Percentiles rank a stretch among this genome's conserved stretches.
Evolutionary conservation across 2,329 filamentous ascomycete genomes (phyloP).

Genomic region (Leptosphaerulina australis): DNA sequence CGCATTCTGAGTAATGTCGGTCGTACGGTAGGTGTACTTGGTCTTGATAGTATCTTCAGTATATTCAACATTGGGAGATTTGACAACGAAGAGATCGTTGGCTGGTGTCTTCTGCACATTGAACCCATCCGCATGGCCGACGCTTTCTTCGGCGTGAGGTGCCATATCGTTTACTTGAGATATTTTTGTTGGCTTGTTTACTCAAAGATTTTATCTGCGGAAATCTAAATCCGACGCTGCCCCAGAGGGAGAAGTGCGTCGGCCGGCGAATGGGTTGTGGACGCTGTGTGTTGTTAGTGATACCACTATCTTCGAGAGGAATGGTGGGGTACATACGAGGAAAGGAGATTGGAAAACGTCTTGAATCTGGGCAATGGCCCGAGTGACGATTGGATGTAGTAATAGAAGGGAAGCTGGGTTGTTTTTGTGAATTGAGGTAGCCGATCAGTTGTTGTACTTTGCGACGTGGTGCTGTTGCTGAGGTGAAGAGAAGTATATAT

Average conservation of each 20-base stretch:
- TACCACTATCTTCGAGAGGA: constrained; percentile 4
- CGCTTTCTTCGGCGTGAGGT: constrained; percentile 80
- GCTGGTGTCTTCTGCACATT: constrained; percentile 51
- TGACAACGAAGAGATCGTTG: constrained; percentile 78
- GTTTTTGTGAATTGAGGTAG: constrained; percentile 15
- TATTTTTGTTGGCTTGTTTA: constrained; percentile 32
- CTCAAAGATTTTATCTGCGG: constrained; percentile 42
- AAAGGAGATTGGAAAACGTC: constrained; percentile 98
- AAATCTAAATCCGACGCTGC: constrained; percentile 69
- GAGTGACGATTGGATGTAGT: constrained; percentile 30
- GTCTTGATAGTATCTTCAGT: constrained; percentile 86
- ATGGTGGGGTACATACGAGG: constrained; percentile 72
- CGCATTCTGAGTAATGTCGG: constrained; percentile 72
- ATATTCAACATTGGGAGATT: constrained; percentile 92
- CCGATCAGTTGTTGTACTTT: constrained; percentile 12
- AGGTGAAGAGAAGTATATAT: constrained; percentile 26
- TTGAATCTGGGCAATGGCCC: constrained; percentile 69
- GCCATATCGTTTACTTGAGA: constrained; percentile 69
- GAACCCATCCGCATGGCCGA: constrained; percentile 62
- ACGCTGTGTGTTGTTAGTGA: constrained; percentile 61
- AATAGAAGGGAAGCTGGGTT: constrained; percentile 15
- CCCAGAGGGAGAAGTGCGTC: constrained; percentile 87
- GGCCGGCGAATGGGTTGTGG: constrained; percentile 96
- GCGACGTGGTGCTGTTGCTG: constrained; percentile 17
- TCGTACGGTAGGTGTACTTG: constrained; percentile 97